phyloP scores from a whole-genome alignment of 1,139 yeast species.

The Geotrichum cucujoidarum region DNA sequence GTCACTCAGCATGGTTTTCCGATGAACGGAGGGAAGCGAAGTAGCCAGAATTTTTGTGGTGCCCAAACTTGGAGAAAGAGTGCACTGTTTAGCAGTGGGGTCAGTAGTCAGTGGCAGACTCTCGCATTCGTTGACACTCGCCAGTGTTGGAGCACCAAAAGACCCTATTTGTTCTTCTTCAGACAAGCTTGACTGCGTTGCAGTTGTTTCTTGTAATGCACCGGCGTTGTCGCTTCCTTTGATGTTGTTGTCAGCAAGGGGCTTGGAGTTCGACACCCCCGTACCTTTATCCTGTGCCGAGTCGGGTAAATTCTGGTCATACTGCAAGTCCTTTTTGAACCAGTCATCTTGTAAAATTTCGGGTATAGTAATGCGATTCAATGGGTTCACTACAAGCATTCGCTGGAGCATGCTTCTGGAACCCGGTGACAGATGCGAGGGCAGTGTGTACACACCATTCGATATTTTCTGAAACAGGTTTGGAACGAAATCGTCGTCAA shows the following conservation, averaged over 20 bases:
- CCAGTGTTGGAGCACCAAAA: constrained; percentile 18
- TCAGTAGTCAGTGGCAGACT: constrained; percentile 37
- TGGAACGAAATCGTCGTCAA: constrained; percentile 96
- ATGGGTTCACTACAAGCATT: constrained; percentile 95
- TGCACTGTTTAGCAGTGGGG: constrained; percentile 39
- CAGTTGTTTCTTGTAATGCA: constrained; percentile 33
- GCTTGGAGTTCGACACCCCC: constrained; percentile 79
- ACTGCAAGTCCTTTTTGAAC: constrained; percentile 58
- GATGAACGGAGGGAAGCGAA: constrained; percentile 87
- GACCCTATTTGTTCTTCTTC: constrained; percentile 19
- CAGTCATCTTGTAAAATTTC: constrained; percentile 95
- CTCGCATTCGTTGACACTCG: constrained; percentile 30
- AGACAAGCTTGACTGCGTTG: constrained; percentile 30
- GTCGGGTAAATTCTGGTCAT: constrained; percentile 37
- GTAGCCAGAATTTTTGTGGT: constrained; percentile 92
- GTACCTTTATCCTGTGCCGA: constrained; percentile 53
- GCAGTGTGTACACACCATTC: constrained; percentile 91
- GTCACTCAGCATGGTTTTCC: constrained; percentile 72
- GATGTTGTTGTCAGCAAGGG: constrained; percentile 79
- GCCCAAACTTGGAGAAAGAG: too few species aligned
- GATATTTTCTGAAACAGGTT: constrained; percentile 91
- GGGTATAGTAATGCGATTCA: constrained; percentile 89
- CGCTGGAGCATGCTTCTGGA: constrained; percentile 81
- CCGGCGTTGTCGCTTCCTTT: constrained; percentile 37
- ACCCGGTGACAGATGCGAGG: constrained; percentile 81